These are phyloP conservation scores for Nidularia pulvinata DNA, from an alignment of 768 basidiomycete species.

Conservation along the genomic window DNA sequence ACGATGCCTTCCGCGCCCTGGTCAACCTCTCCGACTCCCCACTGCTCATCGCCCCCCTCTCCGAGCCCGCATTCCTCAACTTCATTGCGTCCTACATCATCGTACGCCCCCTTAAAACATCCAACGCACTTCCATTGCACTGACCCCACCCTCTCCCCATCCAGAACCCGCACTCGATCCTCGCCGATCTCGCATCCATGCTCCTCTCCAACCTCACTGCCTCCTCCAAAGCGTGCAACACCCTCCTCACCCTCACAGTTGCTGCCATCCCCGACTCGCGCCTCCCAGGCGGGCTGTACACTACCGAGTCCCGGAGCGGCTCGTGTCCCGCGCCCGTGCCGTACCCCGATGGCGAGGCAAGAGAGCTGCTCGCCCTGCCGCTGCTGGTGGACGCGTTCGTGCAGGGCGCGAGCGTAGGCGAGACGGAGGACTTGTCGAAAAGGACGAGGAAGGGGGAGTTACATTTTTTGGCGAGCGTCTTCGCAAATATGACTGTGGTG, in stretches of 20 bases:
- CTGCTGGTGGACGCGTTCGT: conserved; percentile 91
- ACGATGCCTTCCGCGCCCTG: conserved; percentile 93
- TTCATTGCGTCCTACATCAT: conserved; percentile 92
- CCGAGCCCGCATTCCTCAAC: conserved; percentile 69
- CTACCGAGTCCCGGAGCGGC: conserved; percentile 76
- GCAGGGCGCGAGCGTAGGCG: conserved; percentile 61
- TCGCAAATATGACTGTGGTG: conserved; percentile 88
- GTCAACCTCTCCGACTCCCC: conserved; percentile 92
- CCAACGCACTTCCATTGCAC: background rate
- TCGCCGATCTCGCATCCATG: conserved; percentile 97
- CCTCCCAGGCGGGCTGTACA: conserved; percentile 59
- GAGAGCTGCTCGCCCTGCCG: conserved; percentile 66
- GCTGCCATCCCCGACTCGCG: conserved; percentile 51
- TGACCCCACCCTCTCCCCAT: background rate
- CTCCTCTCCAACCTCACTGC: conserved; percentile 92
- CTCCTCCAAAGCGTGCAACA: conserved; percentile 63
- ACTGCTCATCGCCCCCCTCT: conserved; percentile 61
- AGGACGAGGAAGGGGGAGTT: conserved; percentile 72
- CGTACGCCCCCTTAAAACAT: conserved; percentile 43
- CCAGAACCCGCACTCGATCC: conserved; percentile 87
- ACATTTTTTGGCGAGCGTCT: conserved; percentile 93
- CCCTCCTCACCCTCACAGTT: conserved; percentile 66
- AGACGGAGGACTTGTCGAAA: conserved; percentile 40
- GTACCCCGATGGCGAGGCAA: conserved; percentile 55
- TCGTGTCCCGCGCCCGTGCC: conserved; percentile 77